phyloP scores from a whole-genome alignment of 2,329 filamentous ascomycete species.

The Aureobasidium lini region DNA sequence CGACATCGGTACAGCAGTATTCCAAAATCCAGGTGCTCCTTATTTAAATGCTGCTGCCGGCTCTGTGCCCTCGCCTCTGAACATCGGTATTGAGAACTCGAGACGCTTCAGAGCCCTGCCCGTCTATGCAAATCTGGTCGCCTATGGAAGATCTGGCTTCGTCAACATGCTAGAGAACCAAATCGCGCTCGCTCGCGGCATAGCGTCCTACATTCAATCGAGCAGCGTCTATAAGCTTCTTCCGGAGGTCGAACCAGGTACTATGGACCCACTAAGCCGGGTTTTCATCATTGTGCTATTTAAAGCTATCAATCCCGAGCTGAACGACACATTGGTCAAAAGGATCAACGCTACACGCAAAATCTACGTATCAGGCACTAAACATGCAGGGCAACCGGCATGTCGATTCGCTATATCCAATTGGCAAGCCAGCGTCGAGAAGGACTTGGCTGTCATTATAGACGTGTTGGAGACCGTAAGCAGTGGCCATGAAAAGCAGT shows the following conservation, averaged over 20 bases:
- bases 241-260: slow-evolving; percentile 34
- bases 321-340: slow-evolving; percentile 61
- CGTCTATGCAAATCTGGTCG: slow-evolving; percentile 70
- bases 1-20: slow-evolving; percentile 54
- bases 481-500: background rate
- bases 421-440: slow-evolving; percentile 66
- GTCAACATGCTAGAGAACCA: slow-evolving; percentile 63
- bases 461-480: slow-evolving; percentile 46
- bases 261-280: slow-evolving; percentile 30
- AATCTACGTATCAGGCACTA: slow-evolving; percentile 78
- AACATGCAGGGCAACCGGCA: slow-evolving; percentile 66
- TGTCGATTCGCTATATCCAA: slow-evolving; percentile 77
- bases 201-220: slow-evolving; percentile 56
- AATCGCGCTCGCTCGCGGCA: slow-evolving; percentile 59
- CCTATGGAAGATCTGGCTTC: slow-evolving; percentile 66
- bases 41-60: slow-evolving; percentile 54
- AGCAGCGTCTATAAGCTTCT: slow-evolving; percentile 61
- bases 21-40: slow-evolving; percentile 76
- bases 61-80: slow-evolving; percentile 68
- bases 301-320: slow-evolving; percentile 54
- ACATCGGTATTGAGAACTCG: slow-evolving; percentile 86
- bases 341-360: slow-evolving; percentile 65
- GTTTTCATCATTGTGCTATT: slow-evolving; percentile 72
- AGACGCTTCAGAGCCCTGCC: slow-evolving; percentile 86
- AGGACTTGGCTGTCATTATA: slow-evolving; percentile 59